Evolutionary conservation across 768 basidiomycete genomes (phyloP).

Genomic region (Kwoniella sp.): DNA sequence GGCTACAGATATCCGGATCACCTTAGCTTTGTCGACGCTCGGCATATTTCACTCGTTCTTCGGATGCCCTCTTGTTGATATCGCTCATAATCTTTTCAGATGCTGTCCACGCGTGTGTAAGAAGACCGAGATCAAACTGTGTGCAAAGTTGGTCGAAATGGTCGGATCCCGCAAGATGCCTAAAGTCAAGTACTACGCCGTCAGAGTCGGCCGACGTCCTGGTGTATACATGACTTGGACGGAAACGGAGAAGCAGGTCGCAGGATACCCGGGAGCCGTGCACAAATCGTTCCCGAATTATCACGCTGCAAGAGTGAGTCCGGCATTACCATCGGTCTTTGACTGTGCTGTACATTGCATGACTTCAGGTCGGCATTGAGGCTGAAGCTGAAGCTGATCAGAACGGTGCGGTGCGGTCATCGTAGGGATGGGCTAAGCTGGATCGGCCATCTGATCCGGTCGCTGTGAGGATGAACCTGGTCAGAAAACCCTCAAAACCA

Average conservation of each 20-base stretch:
- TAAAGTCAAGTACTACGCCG: constrained; percentile 37
- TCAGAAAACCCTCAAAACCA: neutral
- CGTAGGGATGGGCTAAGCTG: constrained; percentile 7
- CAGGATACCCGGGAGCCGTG: constrained; percentile 34
- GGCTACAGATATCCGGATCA: too few relatives aligned
- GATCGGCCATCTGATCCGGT: neutral
- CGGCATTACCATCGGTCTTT: too few relatives aligned
- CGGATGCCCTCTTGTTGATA: too few relatives aligned
- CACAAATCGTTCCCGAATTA: constrained; percentile 30
- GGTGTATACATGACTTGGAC: constrained; percentile 44
- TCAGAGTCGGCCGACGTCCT: constrained; percentile 35
- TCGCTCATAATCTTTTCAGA: too few relatives aligned
- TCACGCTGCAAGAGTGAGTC: constrained; percentile 37
- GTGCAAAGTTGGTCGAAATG: too few relatives aligned
- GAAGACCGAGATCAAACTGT: too few relatives aligned
- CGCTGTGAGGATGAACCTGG: neutral
- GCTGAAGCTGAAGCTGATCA: neutral
- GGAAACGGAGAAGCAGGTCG: constrained; percentile 41
- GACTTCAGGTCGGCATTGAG: too few relatives aligned
- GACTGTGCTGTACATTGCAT: too few relatives aligned
- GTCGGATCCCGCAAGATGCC: too few relatives aligned
- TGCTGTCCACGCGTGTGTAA: too few relatives aligned
- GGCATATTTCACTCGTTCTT: too few relatives aligned
- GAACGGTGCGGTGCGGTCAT: neutral
- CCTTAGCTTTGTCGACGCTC: too few relatives aligned